Base-by-base conservation (phyloP, 495 filamentous ascomycete species). In the Xylona heveae region DNA sequence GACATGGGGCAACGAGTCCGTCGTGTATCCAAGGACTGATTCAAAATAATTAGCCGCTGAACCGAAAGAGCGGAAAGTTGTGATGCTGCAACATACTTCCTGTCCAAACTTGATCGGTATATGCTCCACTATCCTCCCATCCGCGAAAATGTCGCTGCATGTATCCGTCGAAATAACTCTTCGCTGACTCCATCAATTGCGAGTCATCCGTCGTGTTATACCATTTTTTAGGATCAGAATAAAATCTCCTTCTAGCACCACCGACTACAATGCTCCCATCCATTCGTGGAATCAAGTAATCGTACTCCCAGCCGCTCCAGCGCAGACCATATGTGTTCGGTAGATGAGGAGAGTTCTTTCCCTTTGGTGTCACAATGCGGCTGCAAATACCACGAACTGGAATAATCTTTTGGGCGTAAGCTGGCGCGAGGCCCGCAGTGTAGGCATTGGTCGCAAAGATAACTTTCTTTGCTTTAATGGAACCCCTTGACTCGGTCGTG, bases 181-280 rank as follows among this genome's bases (percentile, higher is more conserved):
- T 37, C 1, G 59, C 52, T 0, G 43, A 23, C 21, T 56, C 50
- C 12, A 67, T 49, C 14, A 59, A 47, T 2, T 37, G 46, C 18
- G 52, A 50, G 38, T 68, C 64, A 39, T 68, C 61, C 3, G 42
- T 55, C 20, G 56, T 55, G 29, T 57, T 48, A 29, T 62, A 58
- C 65, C 66, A 70, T 12, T 47, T 40, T 5, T 43, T 30, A 5
- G 33, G 38, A 19, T 60, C 37, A 1, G 48, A 8, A 3, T 36
- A 39, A 32, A 54, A 64, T 3, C 43, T 39, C 21, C 50, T 45
- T 24, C 48, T 46, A 2, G 48, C 62, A 10, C 66, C 66, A 1
- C 66, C 64, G 4, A 66, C 57, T 5, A 71, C 46, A 15, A 70
- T 56, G 26, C 56, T 59, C 0, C 62, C 57, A 32, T 69, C 64